phyloP scores from a whole-genome alignment of 129 eudicot genomes.

The Ambrosia artemisiifolia region DNA sequence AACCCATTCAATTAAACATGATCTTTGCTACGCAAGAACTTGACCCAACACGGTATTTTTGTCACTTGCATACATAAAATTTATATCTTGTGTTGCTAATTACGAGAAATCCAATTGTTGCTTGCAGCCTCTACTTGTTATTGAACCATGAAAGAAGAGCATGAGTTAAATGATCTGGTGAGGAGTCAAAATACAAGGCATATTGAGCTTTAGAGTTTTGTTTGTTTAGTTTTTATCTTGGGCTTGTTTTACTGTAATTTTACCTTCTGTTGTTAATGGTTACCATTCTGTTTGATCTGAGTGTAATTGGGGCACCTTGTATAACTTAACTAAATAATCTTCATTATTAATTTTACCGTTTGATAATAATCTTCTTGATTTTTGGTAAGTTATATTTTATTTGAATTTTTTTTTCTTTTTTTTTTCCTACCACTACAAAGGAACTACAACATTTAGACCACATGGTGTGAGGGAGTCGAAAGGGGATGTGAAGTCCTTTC shows the following conservation, averaged over 20 bases:
- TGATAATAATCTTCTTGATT: background rate
- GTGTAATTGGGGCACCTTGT: conserved; percentile 15
- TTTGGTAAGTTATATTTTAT: background rate
- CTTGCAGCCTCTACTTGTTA: conserved; percentile 75
- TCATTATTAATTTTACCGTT: background rate
- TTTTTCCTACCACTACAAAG: background rate
- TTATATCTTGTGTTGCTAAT: background rate
- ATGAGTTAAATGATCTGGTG: background rate
- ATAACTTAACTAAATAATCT: conserved; percentile 22
- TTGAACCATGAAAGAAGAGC: conserved; percentile 61
- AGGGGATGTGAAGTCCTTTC: too few relatives aligned
- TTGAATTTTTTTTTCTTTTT: background rate
- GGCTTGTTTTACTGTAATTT: conserved; percentile 16
- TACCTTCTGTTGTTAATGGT: background rate
- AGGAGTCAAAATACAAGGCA: conserved; percentile 15
- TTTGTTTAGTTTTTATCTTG: conserved; percentile 31
- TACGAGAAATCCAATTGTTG: conserved; percentile 1
- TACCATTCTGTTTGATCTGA: conserved; percentile 5
- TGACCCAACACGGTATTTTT: too few relatives aligned
- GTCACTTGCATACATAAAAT: background rate
- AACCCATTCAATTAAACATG: too few relatives aligned
- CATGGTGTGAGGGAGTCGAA: too few relatives aligned
- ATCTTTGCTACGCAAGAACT: too few relatives aligned
- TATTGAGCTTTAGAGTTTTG: conserved; percentile 35
- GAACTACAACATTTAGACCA: background rate